These are phyloP conservation scores for Calonectria crousiana DNA, from an alignment of 2,329 filamentous ascomycete genomes.

Conservation along the genomic window DNA sequence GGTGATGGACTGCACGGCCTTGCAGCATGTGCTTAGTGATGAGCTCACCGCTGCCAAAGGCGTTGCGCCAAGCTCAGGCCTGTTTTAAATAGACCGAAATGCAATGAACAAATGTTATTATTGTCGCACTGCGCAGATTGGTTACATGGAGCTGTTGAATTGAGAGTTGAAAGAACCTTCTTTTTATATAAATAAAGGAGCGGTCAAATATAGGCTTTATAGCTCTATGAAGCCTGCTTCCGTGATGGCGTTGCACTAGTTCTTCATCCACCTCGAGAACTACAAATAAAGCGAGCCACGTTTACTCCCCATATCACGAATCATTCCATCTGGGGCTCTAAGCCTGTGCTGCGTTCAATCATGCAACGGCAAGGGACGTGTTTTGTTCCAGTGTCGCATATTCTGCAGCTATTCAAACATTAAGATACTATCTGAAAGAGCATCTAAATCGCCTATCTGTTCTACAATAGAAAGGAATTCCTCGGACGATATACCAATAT, in stretches of 20 bases:
- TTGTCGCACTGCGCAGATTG: too few relatives aligned
- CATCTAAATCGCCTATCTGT: slow-evolving; percentile 42
- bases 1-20: slow-evolving; percentile 64
- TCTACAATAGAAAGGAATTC: slow-evolving; percentile 54
- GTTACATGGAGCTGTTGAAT: too few relatives aligned
- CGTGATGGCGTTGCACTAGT: too few relatives aligned
- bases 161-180: too few relatives aligned
- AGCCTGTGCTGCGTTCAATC: too few relatives aligned
- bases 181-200: too few relatives aligned
- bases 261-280: too few relatives aligned
- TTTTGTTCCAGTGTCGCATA: neutral
- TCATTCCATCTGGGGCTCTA: neutral
- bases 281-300: neutral
- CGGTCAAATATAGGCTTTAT: too few relatives aligned
- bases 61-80: slow-evolving; percentile 30
- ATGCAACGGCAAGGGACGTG: neutral
- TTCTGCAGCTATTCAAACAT: neutral
- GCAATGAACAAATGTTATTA: neutral
- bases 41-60: slow-evolving; percentile 61
- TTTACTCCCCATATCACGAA: neutral
- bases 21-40: slow-evolving; percentile 57
- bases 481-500: slow-evolving; percentile 53
- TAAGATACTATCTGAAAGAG: neutral
- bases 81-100: neutral
- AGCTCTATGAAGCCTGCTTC: too few relatives aligned